Conservation (phyloP, 257 asterid species). For the Nicotiana otophora region DNA sequence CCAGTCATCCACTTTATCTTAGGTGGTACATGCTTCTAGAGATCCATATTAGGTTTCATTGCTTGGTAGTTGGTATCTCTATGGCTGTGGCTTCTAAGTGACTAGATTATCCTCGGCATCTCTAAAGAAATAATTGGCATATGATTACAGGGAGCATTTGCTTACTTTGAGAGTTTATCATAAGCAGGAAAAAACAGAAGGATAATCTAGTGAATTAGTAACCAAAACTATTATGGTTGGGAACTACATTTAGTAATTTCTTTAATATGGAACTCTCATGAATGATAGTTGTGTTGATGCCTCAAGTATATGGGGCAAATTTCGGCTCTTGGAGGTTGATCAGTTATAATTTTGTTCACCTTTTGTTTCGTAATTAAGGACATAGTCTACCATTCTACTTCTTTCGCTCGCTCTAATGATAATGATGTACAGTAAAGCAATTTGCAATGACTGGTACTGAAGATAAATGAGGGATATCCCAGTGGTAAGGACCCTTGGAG, state of each 20-base stretch:
- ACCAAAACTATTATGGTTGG: background rate
- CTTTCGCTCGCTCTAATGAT: background rate
- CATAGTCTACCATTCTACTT: background rate
- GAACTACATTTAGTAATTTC: background rate
- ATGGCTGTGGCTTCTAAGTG: background rate
- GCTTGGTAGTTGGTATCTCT: background rate
- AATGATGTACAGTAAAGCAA: background rate
- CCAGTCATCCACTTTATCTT: background rate
- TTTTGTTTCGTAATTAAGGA: background rate
- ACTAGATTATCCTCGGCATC: background rate
- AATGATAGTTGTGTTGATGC: background rate
- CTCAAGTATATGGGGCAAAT: background rate
- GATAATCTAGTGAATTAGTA: background rate
- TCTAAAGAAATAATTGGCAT: background rate
- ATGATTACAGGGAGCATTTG: background rate
- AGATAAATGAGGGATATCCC: background rate
- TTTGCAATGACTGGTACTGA: background rate
- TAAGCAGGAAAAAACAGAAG: background rate
- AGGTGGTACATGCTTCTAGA: conserved; percentile 2
- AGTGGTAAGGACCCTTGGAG: background rate
- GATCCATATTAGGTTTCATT: background rate
- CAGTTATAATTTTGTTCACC: background rate
- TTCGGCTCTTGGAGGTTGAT: background rate
- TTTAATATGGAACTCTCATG: background rate
- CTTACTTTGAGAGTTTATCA: background rate